Conservation (phyloP, 2,329 filamentous ascomycete species). For the Colletotrichum sp. region DNA sequence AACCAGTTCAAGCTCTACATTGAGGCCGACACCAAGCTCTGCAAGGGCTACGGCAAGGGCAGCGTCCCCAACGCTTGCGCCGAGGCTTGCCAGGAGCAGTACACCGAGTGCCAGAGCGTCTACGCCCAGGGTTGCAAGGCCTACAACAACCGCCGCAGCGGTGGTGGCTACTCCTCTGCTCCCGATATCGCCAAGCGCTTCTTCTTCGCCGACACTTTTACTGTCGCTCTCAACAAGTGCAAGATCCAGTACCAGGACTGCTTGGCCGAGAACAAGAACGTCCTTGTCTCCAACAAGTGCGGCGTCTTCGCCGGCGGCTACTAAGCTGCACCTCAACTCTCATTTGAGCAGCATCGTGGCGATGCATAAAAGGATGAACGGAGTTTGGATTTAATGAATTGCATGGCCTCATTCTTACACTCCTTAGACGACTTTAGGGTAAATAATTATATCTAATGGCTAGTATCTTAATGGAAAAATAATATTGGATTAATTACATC, state of each 20-base stretch:
- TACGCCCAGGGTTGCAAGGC: slow-evolving; percentile 55
- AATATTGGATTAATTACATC: background rate
- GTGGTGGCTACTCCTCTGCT: slow-evolving; percentile 10
- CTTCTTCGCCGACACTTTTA: slow-evolving; percentile 29
- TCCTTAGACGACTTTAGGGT: background rate
- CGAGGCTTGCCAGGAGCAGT: slow-evolving; percentile 60
- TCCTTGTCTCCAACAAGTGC: slow-evolving; percentile 45
- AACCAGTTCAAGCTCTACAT: slow-evolving; percentile 61
- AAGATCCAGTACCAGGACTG: slow-evolving; percentile 56
- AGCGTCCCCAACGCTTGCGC: slow-evolving; percentile 47
- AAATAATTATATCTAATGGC: slow-evolving; percentile 9
- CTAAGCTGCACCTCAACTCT: background rate
- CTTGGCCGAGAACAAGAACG: slow-evolving; percentile 43
- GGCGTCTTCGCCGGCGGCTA: slow-evolving; percentile 33
- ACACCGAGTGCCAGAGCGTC: slow-evolving; percentile 49
- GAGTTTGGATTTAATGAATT: background rate
- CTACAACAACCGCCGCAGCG: slow-evolving; percentile 24
- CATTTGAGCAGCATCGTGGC: background rate
- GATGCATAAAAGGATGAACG: background rate
- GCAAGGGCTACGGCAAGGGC: slow-evolving; percentile 47
- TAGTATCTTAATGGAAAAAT: background rate
- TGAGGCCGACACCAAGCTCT: slow-evolving; percentile 44
- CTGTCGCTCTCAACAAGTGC: slow-evolving; percentile 46
- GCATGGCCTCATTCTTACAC: background rate
- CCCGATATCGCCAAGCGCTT: slow-evolving; percentile 23